phyloP scores from a whole-genome alignment of 208 protist genomes.

The Acanthamoeba royreba region DNA sequence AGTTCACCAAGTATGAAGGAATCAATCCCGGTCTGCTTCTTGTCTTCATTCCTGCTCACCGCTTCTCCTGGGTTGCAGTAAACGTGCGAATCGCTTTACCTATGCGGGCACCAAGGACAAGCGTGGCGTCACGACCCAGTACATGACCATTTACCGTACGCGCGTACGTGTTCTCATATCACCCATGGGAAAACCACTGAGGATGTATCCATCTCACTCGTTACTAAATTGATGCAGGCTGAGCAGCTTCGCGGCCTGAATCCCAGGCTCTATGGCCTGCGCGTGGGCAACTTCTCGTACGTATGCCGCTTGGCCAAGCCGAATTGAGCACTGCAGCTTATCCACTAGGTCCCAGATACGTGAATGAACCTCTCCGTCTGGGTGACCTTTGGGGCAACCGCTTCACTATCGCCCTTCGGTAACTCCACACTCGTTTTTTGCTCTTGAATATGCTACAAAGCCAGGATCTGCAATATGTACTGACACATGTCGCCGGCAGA shows the following conservation, averaged over 20 bases:
- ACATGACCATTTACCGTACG: conserved; percentile 14
- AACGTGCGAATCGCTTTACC: not conserved
- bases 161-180: not conserved
- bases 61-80: not conserved
- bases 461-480: not conserved
- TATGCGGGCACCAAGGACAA: conserved; percentile 46
- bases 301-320: not conserved
- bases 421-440: not conserved
- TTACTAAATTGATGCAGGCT: not conserved
- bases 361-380: not conserved
- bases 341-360: not conserved
- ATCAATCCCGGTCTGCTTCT: not conserved
- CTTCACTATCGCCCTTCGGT: not conserved
- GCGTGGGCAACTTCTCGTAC: conserved; percentile 40
- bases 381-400: conserved; percentile 24
- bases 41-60: not conserved
- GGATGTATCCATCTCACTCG: not conserved
- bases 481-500: not conserved
- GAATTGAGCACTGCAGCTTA: not conserved
- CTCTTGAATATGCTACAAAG: not conserved
- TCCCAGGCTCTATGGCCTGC: not conserved
- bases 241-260: conserved; percentile 8
- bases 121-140: not conserved
- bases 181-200: not conserved
- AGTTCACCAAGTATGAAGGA: not conserved